These are phyloP conservation scores for Hypsizygus ulmarius DNA, from an alignment of 1,284 basidiomycete species.

Conservation along the genomic window DNA sequence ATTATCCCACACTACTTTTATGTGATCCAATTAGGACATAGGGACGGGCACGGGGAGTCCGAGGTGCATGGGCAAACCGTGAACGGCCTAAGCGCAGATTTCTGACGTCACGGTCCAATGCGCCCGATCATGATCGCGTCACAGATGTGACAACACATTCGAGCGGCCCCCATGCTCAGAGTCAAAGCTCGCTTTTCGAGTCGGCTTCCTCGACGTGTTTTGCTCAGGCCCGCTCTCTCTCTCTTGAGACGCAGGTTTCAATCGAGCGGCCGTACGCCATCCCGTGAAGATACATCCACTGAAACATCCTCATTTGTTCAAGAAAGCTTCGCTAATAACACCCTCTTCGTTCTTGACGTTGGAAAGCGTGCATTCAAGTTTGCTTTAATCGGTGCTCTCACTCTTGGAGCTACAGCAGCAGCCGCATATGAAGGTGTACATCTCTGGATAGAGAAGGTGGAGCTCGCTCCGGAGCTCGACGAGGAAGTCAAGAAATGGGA, in stretches of 20 bases:
- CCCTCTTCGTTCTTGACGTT: slow-evolving; percentile 31
- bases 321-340: slow-evolving; percentile 31
- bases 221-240: not conserved
- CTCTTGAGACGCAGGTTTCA: slow-evolving; percentile 6
- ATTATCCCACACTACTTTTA: too few relatives aligned
- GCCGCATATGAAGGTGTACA: slow-evolving; percentile 58
- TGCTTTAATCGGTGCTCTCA: slow-evolving; percentile 28
- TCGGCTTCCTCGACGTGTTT: too few relatives aligned
- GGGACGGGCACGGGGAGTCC: too few relatives aligned
- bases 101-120: too few relatives aligned
- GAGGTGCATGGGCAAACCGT: too few relatives aligned
- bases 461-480: slow-evolving; percentile 51
- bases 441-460: slow-evolving; percentile 66
- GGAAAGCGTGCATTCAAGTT: slow-evolving; percentile 33
- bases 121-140: too few relatives aligned
- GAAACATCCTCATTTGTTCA: slow-evolving; percentile 24
- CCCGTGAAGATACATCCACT: slow-evolving; percentile 17
- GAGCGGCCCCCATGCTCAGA: too few relatives aligned
- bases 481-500: slow-evolving; percentile 59
- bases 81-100: too few relatives aligned
- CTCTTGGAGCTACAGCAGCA: slow-evolving; percentile 26
- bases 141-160: too few relatives aligned
- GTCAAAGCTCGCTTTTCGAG: too few relatives aligned
- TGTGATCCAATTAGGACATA: too few relatives aligned
- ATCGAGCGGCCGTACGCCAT: slow-evolving; percentile 11